Conservation (phyloP, 1,139 yeast genomes). For the Taiozyma sp. region DNA sequence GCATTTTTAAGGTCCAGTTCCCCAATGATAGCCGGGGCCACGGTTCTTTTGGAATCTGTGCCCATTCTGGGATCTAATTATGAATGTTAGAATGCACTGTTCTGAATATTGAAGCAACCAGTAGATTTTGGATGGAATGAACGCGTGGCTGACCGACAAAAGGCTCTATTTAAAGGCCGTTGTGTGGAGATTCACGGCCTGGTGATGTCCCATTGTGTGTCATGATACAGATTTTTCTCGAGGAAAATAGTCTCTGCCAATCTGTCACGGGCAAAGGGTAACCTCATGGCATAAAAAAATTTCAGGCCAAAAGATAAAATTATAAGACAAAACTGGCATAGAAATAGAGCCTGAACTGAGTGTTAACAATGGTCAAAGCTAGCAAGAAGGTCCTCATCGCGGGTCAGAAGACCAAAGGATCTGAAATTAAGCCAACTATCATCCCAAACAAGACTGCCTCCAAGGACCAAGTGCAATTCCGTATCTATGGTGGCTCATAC, state of each 20-base stretch:
- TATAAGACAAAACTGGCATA: background rate
- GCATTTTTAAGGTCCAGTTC: constrained; percentile 28
- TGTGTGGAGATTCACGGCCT: background rate
- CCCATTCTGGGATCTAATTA: background rate
- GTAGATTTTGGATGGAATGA: background rate
- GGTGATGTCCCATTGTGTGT: background rate
- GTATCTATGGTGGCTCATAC: constrained; percentile 91
- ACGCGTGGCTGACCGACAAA: background rate
- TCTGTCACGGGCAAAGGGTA: background rate
- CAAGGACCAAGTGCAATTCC: constrained; percentile 36
- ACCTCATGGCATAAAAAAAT: background rate
- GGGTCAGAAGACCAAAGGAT: background rate
- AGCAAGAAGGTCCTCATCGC: background rate
- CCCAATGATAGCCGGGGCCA: constrained; percentile 35
- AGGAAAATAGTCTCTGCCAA: background rate
- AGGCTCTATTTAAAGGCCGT: background rate
- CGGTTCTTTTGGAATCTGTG: background rate
- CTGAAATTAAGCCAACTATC: constrained; percentile 20
- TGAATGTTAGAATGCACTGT: background rate
- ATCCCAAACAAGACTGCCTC: constrained; percentile 11
- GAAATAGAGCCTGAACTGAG: background rate
- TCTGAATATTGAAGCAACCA: background rate
- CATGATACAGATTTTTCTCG: background rate
- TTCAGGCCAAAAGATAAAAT: background rate
- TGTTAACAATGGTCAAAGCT: background rate